Base-by-base conservation (phyloP, 345 rosid genomes). In the Erucastrum elatum region DNA sequence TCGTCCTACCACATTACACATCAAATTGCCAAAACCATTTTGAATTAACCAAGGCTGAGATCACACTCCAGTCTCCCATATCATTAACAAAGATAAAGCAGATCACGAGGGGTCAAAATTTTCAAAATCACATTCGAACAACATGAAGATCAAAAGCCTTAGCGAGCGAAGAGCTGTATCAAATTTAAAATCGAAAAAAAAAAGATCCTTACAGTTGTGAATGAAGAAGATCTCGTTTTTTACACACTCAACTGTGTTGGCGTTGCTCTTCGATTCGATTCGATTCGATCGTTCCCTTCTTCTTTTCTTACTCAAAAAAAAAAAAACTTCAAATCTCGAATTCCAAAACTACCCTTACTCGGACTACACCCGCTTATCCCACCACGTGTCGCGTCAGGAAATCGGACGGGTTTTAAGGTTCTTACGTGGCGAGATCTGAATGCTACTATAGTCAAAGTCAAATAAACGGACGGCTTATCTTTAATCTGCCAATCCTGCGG, bases 301-400 rank as follows among this genome's bases (percentile, higher is more conserved):
- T 21, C 21, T 21, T 21, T 3, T 29, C 49, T 41, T 9, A 2
- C 49, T 41, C 49, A 37, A 8, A 5, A 55, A 37, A 62, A 60
- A 10, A 41, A 31, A 49, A 61, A 69, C 62, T 86, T 78, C 68
- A 5, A 77, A n/a, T n/a, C 64, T 0, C 0, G 2, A 77, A 55
- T 55, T 65, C 75, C 84, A 13, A 65, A 35, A 7, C 41, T 83
- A 56, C 71, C 85, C 82, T 70, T 66, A 56, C 64, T 63, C 11
- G 21, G 21, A 21, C 15, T 30, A 58, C 31, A 81, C 49, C 27
- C 69, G 49, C 53, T 5, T 3, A 46, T 70, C 67, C 1, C 16
- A 30, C 65, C 78, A 69, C 66, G 66, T 72, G 41, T 16, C 1
- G 0, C 16, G 2, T 13, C 3, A 0, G 0, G 0, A 27, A 60